Conservation (phyloP, 805 yeast genomes). For the Kazachstania viticola region DNA sequence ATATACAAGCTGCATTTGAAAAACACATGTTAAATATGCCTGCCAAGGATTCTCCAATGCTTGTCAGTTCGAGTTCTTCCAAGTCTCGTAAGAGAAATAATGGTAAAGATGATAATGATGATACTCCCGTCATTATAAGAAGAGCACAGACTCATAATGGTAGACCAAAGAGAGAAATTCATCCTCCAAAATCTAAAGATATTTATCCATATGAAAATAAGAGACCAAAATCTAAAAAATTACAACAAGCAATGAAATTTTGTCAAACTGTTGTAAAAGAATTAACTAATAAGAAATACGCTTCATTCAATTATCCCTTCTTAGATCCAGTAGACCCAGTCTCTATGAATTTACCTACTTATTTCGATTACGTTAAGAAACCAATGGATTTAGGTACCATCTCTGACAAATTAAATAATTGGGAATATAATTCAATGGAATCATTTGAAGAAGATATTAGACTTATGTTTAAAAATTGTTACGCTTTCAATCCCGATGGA, state of each 20-base stretch:
- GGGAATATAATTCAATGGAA: slow-evolving; percentile 80
- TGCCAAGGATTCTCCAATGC: slow-evolving; percentile 33
- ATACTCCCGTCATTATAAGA: slow-evolving; percentile 39
- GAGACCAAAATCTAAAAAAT: slow-evolving; percentile 78
- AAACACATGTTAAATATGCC: slow-evolving; percentile 92
- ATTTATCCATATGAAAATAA: slow-evolving; percentile 66
- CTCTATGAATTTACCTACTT: slow-evolving; percentile 84
- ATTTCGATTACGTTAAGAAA: slow-evolving; percentile 70
- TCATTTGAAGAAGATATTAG: slow-evolving; percentile 77
- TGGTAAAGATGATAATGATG: slow-evolving; percentile 20
- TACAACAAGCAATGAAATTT: slow-evolving; percentile 78
- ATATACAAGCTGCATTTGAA: slow-evolving; percentile 83
- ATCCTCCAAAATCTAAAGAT: slow-evolving; percentile 92
- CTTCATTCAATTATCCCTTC: slow-evolving; percentile 79
- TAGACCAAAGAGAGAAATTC: slow-evolving; percentile 90
- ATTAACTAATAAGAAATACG: slow-evolving; percentile 70
- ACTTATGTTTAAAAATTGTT: slow-evolving; percentile 80
- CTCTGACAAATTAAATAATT: slow-evolving; percentile 67
- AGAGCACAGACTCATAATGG: slow-evolving; percentile 69
- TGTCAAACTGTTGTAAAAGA: slow-evolving; percentile 78
- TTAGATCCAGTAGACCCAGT: slow-evolving; percentile 91
- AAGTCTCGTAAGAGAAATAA: slow-evolving; percentile 12
- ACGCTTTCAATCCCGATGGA: slow-evolving; percentile 90
- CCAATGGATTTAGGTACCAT: slow-evolving; percentile 95
- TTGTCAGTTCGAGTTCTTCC: slow-evolving; percentile 13